These are phyloP conservation scores for Coemansia sp. DNA, from an alignment of 192 early-diverging fungal species.

Conservation along the genomic window DNA sequence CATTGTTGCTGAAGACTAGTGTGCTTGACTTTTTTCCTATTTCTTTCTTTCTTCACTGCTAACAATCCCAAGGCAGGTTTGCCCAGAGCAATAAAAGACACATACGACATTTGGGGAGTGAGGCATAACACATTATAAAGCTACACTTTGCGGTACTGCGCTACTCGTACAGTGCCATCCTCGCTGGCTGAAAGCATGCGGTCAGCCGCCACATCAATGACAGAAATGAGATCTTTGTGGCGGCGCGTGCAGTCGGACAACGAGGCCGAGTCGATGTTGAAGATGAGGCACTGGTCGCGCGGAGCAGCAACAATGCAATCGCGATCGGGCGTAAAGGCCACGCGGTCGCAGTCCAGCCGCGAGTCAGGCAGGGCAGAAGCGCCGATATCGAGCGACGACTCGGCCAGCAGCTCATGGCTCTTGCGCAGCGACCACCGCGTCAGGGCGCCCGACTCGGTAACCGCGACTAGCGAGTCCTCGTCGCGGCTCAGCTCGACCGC, in stretches of 20 bases:
- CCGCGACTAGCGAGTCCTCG: slow-evolving; percentile 44
- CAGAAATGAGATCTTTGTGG: slow-evolving; percentile 50
- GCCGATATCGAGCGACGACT: slow-evolving; percentile 32
- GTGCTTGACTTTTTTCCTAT: not conserved
- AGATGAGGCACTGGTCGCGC: slow-evolving; percentile 43
- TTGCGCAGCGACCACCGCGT: slow-evolving; percentile 53
- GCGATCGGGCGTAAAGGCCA: slow-evolving; percentile 48
- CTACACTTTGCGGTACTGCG: slow-evolving; percentile 48
- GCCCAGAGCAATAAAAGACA: not conserved
- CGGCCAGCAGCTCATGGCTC: slow-evolving; percentile 39
- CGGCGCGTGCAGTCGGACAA: slow-evolving; percentile 46
- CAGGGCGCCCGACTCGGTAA: slow-evolving; percentile 44
- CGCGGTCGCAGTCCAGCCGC: slow-evolving; percentile 39
- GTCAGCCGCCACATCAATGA: slow-evolving; percentile 48
- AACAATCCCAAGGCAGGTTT: not conserved
- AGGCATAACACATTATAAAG: too few relatives aligned
- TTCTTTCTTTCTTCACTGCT: slow-evolving; percentile 1
- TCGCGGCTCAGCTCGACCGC: slow-evolving; percentile 37
- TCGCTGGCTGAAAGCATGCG: slow-evolving; percentile 48
- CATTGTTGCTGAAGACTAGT: slow-evolving; percentile 33
- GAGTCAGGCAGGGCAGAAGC: slow-evolving; percentile 17
- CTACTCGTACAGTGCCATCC: slow-evolving; percentile 53
- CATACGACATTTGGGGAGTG: too few relatives aligned
- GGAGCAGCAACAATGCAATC: slow-evolving; percentile 48
- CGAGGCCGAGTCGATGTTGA: slow-evolving; percentile 51